Evolutionary conservation across 1,284 basidiomycete genomes (phyloP), one percentile per base, ranked within the genome.

Genomic region (Sporisorium exsertum): DNA sequence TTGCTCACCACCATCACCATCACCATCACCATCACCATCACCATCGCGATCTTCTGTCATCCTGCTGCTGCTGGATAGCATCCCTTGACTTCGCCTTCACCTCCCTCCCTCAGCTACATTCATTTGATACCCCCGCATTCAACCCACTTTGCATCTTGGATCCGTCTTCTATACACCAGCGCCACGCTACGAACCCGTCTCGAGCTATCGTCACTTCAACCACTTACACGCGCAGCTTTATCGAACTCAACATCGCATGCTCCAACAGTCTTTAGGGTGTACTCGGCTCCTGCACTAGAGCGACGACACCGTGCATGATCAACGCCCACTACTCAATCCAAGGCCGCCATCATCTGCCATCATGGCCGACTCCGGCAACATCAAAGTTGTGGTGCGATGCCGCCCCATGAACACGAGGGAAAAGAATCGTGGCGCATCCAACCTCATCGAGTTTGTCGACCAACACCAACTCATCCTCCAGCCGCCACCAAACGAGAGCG

Each of bases 301-400:
- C 29, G 29, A 32, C 10, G 5, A 5, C 35, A 3, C 13, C 40
- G 22, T 27, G 52, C 52, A 53, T 53, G 52, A 27, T 32, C 52
- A 18, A 9, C 15, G 18, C 18, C 32, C 5, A 40, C 20, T 0
- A 24, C 42, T 16, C 32, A 20, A 26, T 15, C 26, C 47, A 29
- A n/a, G 27, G 13, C 6, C 47, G 10, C 20, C 15, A 40, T 33
- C 29, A 33, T 40, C 49, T n/a, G 49, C 56, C 71, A 70, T 43
- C 43, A 82, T 82, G 81, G 66, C 80, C 33, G 81, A 83, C 72
- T 79, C 79, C 37, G 81, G 81, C 60, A 83, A 83, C 66, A 83
- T 83, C 77, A 83, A 83, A 58, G 81, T 83, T 61, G 78, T 83
- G 5, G 81, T 83, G 43, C 80, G 81, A 77, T 83, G 81, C 65